These are phyloP conservation scores for Microsporum audouinii DNA, from an alignment of 2,329 filamentous ascomycete genomes.

Conservation along the genomic window DNA sequence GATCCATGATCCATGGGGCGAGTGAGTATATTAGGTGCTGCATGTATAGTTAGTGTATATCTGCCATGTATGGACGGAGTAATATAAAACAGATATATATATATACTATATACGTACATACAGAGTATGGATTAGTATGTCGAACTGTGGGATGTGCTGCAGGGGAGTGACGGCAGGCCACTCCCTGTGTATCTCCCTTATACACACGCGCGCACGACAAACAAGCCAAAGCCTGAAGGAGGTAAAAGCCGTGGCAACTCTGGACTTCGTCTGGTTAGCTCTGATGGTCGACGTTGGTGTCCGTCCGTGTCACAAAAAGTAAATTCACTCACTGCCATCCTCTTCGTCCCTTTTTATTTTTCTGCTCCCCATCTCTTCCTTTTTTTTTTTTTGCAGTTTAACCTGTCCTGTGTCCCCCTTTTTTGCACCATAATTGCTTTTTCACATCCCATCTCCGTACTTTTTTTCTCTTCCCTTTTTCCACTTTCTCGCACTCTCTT, in stretches of 20 bases:
- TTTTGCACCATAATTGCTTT: not conserved
- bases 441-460: not conserved
- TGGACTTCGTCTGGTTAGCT: not conserved
- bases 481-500: not conserved
- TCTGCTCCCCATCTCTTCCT: not conserved
- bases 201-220: not conserved
- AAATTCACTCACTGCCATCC: not conserved
- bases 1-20: not conserved
- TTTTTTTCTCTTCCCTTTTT: not conserved
- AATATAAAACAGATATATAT: not conserved
- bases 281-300: not conserved
- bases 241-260: not conserved
- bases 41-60: not conserved
- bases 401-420: not conserved
- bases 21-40: not conserved
- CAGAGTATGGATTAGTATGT: no score
- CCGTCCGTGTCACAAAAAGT: constrained; percentile 3
- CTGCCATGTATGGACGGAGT: not conserved
- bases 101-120: not conserved
- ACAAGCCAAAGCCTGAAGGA: no score
- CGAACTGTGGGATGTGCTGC: not conserved
- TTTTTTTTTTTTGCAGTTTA: not conserved
- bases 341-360: not conserved
- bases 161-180: not conserved
- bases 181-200: not conserved